A percentile compares a stretch with the other conserved stretches of the same genome.
Conservation (phyloP, 2,329 filamentous ascomycete species). For the Sporothrix brasiliensis region DNA sequence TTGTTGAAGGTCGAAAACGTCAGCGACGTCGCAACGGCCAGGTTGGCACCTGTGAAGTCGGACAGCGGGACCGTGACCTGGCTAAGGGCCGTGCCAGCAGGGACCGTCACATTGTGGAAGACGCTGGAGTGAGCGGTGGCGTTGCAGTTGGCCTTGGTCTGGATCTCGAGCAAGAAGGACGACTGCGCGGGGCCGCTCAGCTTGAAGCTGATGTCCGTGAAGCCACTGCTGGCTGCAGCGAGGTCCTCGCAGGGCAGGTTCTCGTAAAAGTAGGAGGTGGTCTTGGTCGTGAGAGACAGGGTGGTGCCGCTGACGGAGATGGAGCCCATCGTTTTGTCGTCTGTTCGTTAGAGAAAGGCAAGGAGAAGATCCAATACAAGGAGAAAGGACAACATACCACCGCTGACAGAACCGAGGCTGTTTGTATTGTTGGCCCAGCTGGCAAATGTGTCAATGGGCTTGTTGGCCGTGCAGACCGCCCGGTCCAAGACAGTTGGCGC, state of each 20-base stretch:
- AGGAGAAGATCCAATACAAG: too few relatives aligned
- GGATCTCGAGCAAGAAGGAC: slow-evolving; percentile 33
- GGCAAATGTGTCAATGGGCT: slow-evolving; percentile 41
- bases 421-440: slow-evolving; percentile 39
- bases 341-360: background rate
- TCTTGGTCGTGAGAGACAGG: slow-evolving; percentile 54
- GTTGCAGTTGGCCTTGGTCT: slow-evolving; percentile 33
- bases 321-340: slow-evolving; percentile 47
- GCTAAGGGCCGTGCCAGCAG: slow-evolving; percentile 14
- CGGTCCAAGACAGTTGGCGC: background rate
- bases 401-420: slow-evolving; percentile 39
- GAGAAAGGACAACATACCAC: slow-evolving; percentile 37
- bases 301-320: slow-evolving; percentile 49
- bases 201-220: slow-evolving; percentile 52
- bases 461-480: slow-evolving; percentile 40
- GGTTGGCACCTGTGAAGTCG: slow-evolving; percentile 52
- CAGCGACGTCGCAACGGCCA: slow-evolving; percentile 31
- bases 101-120: slow-evolving; percentile 32
- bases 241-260: slow-evolving; percentile 54
- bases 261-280: slow-evolving; percentile 58
- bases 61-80: slow-evolving; percentile 32
- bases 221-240: slow-evolving; percentile 46
- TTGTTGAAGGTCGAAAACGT: slow-evolving; percentile 33
- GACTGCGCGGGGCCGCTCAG: slow-evolving; percentile 47
- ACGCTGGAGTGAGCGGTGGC: slow-evolving; percentile 44